Evolutionary conservation across 306 rosid genomes (phyloP).

Genomic region (Inga laurina): DNA sequence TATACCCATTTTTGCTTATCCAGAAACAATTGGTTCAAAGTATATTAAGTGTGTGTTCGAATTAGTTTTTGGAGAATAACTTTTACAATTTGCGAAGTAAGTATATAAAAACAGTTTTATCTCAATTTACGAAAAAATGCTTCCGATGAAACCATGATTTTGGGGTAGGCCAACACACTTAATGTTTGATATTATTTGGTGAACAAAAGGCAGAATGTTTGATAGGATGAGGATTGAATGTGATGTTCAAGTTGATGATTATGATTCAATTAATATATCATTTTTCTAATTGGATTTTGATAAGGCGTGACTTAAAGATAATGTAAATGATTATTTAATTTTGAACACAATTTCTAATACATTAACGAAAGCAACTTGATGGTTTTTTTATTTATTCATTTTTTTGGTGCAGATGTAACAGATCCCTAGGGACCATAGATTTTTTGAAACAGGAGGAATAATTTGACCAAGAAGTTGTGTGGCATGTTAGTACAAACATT

Average conservation of each 20-base stretch:
- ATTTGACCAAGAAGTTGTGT: constrained; percentile 24
- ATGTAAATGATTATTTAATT: neutral
- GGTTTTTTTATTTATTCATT: neutral
- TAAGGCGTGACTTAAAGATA: neutral
- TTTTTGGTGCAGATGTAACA: neutral
- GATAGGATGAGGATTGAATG: constrained; percentile 26
- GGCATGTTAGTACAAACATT: constrained; percentile 1
- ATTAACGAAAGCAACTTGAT: constrained; percentile 12
- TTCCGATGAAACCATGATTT: no score
- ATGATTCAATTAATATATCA: constrained; percentile 3
- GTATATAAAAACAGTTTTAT: no score
- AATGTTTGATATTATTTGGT: neutral
- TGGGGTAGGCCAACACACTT: no score
- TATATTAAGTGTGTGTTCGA: no score
- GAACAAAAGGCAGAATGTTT: neutral
- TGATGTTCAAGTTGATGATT: constrained; percentile 25
- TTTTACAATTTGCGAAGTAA: no score
- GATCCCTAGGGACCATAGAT: neutral
- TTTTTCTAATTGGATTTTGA: constrained; percentile 17
- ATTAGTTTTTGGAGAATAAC: no score
- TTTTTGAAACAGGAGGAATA: constrained; percentile 27
- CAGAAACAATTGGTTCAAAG: constrained; percentile 18
- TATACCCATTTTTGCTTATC: neutral
- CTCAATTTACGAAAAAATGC: no score
- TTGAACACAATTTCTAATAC: neutral